Evolutionary conservation across 495 filamentous ascomycete genomes (phyloP), one percentile per base, ranked within the genome.

Genomic region (Podospora appendiculata): DNA sequence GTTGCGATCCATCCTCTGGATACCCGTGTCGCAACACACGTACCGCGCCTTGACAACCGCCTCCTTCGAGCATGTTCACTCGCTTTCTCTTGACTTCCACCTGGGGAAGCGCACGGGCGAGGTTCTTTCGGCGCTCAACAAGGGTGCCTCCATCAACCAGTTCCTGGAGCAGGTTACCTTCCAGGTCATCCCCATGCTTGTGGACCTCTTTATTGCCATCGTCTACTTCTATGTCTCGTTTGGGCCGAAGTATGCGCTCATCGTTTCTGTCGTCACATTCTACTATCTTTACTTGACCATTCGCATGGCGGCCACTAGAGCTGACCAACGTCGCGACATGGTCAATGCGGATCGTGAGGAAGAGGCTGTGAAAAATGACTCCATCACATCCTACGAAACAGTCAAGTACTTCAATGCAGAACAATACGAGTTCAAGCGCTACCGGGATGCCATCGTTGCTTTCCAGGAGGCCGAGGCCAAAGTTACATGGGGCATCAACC

Each of bases 401-500:
- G 93, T 98, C 61, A 97, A 98, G 66, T 97, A 97, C 63, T 98
- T 98, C 78, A 96, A 96, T 62, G 92, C 93, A 3, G 93, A 98
- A 64, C 76, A 82, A 7, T 95, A 91, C 66, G 93, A 98, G 61
- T 96, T 95, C 66, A 79, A 83, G 38, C 84, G 94, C 9, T 96
- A 92, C 60, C 79, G 89, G 14, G 66, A 75, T 3, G 89, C 92
- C 4, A 88, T 98, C 17, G 70, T 76, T 32, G 85, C 85, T 49
- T 96, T 83, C 68, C 94, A 98, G 66, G 74, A 69, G 48, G 87
- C 89, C 43, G 93, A 96, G 69, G 91, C 93, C 63, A 83, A 87
- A 56, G 90, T 96, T 25, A 76, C 89, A 8, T 82, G 89, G 58
- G 94, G 91, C 45, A 79, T 96, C 53, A 93, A 88, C 59, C 65